Conservation (phyloP, 1,139 yeast species). For the Hemisphaericaspora xylanilytica region DNA sequence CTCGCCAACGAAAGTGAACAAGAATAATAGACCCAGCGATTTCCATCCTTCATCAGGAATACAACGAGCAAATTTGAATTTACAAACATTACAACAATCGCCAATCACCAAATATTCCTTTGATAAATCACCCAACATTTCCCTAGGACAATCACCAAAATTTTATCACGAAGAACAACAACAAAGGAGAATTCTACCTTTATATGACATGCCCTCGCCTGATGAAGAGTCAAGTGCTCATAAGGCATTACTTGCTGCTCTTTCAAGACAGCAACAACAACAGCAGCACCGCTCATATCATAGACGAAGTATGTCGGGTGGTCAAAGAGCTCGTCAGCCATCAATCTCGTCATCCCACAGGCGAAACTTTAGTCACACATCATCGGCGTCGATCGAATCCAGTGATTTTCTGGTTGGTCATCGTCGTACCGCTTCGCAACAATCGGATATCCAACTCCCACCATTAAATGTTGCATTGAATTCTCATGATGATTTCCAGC, state of each 20-base stretch:
- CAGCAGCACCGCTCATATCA: background rate
- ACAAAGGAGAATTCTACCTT: conserved; percentile 4
- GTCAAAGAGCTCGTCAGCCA: background rate
- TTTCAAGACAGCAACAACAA: conserved; percentile 26
- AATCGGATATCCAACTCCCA: conserved; percentile 23
- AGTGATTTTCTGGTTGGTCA: conserved; percentile 2
- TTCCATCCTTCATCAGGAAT: conserved; percentile 26
- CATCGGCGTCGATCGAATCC: background rate
- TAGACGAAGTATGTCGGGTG: conserved; percentile 11
- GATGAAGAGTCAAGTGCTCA: conserved; percentile 47
- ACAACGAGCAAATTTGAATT: conserved; percentile 32
- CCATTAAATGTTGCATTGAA: conserved; percentile 31
- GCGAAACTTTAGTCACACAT: background rate
- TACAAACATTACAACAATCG: conserved; percentile 40
- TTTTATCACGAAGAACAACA: conserved; percentile 14
- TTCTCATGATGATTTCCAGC: conserved; percentile 8
- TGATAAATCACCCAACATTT: conserved; percentile 9
- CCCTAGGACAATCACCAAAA: conserved; percentile 26
- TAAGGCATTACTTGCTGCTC: conserved; percentile 42
- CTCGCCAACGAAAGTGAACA: conserved; percentile 30
- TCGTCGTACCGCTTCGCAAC: background rate
- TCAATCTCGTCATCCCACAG: background rate
- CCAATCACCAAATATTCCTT: conserved; percentile 20
- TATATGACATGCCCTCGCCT: conserved; percentile 12
- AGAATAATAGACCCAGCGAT: conserved; percentile 6